A percentile compares a stretch with the other conserved stretches of the same genome.
phyloP scores from a whole-genome alignment of 768 basidiomycete genomes.

The Boletus rufocinnamomeus region DNA sequence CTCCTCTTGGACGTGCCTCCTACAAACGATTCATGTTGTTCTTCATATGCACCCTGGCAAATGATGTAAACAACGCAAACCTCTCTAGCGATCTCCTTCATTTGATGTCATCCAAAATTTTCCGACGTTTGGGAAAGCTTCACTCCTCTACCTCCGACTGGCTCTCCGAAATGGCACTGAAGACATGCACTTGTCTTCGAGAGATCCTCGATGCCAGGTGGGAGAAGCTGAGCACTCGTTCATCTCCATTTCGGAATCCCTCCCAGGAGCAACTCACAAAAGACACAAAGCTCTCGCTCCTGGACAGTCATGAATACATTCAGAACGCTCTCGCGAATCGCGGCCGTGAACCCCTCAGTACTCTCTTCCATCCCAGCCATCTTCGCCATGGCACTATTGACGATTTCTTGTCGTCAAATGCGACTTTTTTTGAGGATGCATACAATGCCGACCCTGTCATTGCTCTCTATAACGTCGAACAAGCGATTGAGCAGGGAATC shows the following conservation, averaged over 20 bases:
- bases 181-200: slow-evolving; percentile 27
- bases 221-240: slow-evolving; percentile 29
- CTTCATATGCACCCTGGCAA: slow-evolving; percentile 33
- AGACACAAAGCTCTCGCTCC: not conserved
- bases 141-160: slow-evolving; percentile 20
- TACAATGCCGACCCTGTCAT: not conserved
- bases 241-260: slow-evolving; percentile 3
- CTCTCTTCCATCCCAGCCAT: too few relatives aligned
- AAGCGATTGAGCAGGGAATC: not conserved
- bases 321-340: not conserved
- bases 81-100: slow-evolving; percentile 26
- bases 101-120: slow-evolving; percentile 24
- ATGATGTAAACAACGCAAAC: slow-evolving; percentile 12
- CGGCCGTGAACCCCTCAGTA: too few relatives aligned
- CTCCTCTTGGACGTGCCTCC: slow-evolving; percentile 9
- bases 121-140: slow-evolving; percentile 21
- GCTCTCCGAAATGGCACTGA: slow-evolving; percentile 40
- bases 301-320: not conserved
- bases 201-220: slow-evolving; percentile 35
- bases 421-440: not conserved
- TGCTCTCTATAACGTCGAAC: too few relatives aligned
- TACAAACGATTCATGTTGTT: slow-evolving; percentile 54
- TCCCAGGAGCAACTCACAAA: not conserved
- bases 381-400: not conserved
- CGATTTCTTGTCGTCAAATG: not conserved